phyloP scores from a whole-genome alignment of 2,329 filamentous ascomycete genomes.

The Alternaria hordeiaustralica region DNA sequence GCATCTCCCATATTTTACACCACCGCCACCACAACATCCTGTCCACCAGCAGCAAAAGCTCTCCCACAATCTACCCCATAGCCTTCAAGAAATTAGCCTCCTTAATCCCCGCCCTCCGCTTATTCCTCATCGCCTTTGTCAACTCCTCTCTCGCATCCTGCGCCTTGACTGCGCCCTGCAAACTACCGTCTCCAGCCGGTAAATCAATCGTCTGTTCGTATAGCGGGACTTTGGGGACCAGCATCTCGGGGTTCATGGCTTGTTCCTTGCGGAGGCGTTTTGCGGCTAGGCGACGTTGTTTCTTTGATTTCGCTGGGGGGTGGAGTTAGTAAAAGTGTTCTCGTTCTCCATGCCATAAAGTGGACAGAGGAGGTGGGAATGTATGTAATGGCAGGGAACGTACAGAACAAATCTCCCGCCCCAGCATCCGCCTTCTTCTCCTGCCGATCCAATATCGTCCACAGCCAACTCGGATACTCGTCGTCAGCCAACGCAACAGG shows the following conservation, averaged over 20 bases:
- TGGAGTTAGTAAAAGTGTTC: not conserved
- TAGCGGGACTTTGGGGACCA: slow-evolving; percentile 71
- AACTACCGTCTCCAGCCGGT: slow-evolving; percentile 59
- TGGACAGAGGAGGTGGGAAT: not conserved
- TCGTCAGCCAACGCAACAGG: slow-evolving; percentile 76
- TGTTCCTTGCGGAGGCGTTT: slow-evolving; percentile 69
- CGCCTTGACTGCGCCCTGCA: slow-evolving; percentile 55
- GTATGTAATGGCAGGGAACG: slow-evolving; percentile 42
- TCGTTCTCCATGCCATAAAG: not conserved
- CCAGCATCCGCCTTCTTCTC: slow-evolving; percentile 61
- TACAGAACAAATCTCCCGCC: slow-evolving; percentile 81
- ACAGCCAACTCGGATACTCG: slow-evolving; percentile 83
- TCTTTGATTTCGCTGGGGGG: slow-evolving; percentile 71
- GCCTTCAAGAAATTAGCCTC: slow-evolving; percentile 85
- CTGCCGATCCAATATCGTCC: slow-evolving; percentile 70
- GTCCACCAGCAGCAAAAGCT: not conserved
- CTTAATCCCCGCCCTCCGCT: slow-evolving; percentile 79
- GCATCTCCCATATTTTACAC: not conserved
- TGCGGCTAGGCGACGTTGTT: slow-evolving; percentile 74
- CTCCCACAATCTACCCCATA: slow-evolving; percentile 58
- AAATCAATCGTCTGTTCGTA: slow-evolving; percentile 81
- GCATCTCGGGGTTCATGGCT: slow-evolving; percentile 69
- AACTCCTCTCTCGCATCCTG: slow-evolving; percentile 65
- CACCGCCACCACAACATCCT: not conserved
- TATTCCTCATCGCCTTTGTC: slow-evolving; percentile 74